Base-by-base conservation (phyloP, 768 basidiomycete genomes). In the Phanerochaete carnosa region DNA sequence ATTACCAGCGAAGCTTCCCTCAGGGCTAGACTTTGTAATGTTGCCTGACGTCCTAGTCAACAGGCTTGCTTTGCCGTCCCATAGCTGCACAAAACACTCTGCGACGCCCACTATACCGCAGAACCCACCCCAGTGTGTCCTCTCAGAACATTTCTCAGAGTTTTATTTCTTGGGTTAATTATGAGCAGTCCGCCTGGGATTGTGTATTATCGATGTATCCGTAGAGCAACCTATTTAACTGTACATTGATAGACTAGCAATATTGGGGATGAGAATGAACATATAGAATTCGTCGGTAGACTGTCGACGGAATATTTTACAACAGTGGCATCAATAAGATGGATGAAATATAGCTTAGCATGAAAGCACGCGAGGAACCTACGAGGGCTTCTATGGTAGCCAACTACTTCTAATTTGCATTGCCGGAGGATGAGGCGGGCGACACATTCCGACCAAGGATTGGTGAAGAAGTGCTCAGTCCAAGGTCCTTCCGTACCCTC, bases 401-500 rank as follows among this genome's bases (percentile, higher is more conserved):
- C 11, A 19, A 43, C 16, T 6, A 3, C 11, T 5, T 49, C 47
- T 29, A 49, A 5, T 6, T 15, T 25, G 47, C 5, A 25, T 15
- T 3, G 26, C 5, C 25, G 5, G 47, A 26, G 6, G 25, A 49
- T 25, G 47, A 49, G 3, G 53, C 32, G 26, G 33, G 25, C 19
- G 55, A 47, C 9, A 22, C n/a, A 6, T 52, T 59, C 6, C 32
- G 53, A 33, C 46, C 19, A 49, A 32, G 33, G 29, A 4, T 12
- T 4, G 23, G 28, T 29, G 55, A 55, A 52, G 13, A 22, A 37
- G 33, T 49, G 26, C 35, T 43, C n/a, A 55, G 23, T 28, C 33
- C 33, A 8, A 62, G 37, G 25, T 80, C 79, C 63, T 80, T 79
- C 66, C 72, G 80, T 50, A 68, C 70, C 32, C 74, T 72, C 25